phyloP scores from a whole-genome alignment of 2,329 filamentous ascomycete genomes.

The Neonectria coccinea region DNA sequence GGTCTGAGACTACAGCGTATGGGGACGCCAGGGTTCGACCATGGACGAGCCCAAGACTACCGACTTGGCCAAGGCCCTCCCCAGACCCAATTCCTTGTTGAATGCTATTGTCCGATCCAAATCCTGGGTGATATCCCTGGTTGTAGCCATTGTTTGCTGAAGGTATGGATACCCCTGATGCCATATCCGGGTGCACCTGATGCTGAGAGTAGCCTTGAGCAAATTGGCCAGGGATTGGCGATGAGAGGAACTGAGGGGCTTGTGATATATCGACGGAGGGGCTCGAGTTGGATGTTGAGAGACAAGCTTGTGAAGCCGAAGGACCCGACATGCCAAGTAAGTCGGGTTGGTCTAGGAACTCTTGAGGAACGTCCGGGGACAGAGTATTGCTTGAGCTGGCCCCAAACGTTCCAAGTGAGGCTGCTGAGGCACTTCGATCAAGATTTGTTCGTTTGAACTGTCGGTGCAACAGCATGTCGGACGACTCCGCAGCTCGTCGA shows the following conservation, averaged over 20 bases:
- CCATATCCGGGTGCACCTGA: neutral
- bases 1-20: neutral
- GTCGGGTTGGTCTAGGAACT: constrained; percentile 4
- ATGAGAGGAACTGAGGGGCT: constrained; percentile 10
- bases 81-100: neutral
- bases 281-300: constrained; percentile 15
- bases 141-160: neutral
- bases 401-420: constrained; percentile 31
- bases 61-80: constrained; percentile 4
- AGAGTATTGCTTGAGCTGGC: constrained; percentile 16
- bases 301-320: neutral
- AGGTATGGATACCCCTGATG: neutral
- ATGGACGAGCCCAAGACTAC: neutral
- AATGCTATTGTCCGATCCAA: constrained; percentile 1
- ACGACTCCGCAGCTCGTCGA: constrained; percentile 39
- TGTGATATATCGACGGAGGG: constrained; percentile 19
- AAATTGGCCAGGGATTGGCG: constrained; percentile 8
- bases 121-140: neutral
- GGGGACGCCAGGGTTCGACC: neutral
- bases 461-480: constrained; percentile 31
- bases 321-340: constrained; percentile 3
- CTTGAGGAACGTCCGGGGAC: constrained; percentile 8
- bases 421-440: constrained; percentile 34
- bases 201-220: constrained; percentile 1
- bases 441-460: constrained; percentile 39